Percentiles rank a stretch among this genome's conserved stretches.
phyloP scores from a whole-genome alignment of 2,329 filamentous ascomycete genomes.

The Xylaria multiplex region DNA sequence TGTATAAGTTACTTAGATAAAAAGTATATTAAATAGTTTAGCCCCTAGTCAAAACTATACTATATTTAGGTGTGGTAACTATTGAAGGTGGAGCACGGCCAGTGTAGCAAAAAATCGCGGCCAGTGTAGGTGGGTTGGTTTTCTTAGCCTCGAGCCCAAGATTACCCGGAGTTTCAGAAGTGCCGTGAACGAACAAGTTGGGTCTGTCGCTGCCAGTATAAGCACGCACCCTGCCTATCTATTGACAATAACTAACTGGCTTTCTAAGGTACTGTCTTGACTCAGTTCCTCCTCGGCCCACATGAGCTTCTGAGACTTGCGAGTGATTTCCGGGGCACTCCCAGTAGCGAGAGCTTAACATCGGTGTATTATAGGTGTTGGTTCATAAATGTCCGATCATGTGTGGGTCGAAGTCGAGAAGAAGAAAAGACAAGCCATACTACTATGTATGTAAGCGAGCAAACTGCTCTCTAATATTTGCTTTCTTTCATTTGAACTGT shows the following conservation, averaged over 20 bases:
- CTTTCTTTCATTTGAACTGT: conserved; percentile 2
- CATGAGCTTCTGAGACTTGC: conserved; percentile 9
- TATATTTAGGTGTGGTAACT: too few species aligned
- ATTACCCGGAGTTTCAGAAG: conserved; percentile 34
- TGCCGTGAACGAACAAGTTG: conserved; percentile 8
- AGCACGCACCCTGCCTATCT: background rate
- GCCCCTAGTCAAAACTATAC: too few species aligned
- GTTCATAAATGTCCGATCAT: conserved; percentile 34
- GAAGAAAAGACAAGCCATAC: conserved; percentile 1
- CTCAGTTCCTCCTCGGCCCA: background rate
- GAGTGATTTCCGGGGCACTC: conserved; percentile 12
- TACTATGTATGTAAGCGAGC: conserved; percentile 29
- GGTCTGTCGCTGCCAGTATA: background rate
- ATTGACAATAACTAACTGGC: too few species aligned
- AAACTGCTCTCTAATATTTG: conserved; percentile 6
- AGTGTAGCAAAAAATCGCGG: too few species aligned
- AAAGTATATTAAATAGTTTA: too few species aligned
- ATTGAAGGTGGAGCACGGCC: too few species aligned
- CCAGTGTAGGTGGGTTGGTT: too few species aligned
- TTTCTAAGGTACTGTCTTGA: background rate
- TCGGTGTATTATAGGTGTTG: conserved; percentile 13
- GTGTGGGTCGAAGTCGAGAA: conserved; percentile 11
- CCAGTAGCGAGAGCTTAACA: conserved; percentile 29
- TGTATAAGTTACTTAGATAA: too few species aligned
- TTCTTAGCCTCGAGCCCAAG: conserved; percentile 12